A percentile compares a stretch with the other conserved stretches of the same genome.
These are phyloP conservation scores for Beauveria sp. DNA, from an alignment of 2,329 filamentous ascomycete species.

Conservation along the genomic window DNA sequence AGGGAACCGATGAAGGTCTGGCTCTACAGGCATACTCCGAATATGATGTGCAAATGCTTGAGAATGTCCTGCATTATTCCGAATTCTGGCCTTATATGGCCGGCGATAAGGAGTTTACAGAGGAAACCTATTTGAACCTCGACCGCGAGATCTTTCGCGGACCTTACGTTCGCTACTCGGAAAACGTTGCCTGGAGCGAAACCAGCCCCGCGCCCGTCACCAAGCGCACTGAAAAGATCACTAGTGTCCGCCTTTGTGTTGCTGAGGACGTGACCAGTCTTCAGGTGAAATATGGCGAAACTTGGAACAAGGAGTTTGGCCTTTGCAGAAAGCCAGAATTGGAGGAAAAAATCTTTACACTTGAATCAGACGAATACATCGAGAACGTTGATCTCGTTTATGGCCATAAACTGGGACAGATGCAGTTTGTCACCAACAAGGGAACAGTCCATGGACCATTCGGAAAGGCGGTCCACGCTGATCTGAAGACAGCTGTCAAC, in stretches of 20 bases:
- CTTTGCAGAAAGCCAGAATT: not conserved
- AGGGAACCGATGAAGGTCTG: not conserved
- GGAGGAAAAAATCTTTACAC: not conserved
- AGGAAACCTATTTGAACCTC: not conserved
- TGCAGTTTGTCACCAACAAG: not conserved
- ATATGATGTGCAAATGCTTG: not conserved
- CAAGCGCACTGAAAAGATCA: not conserved
- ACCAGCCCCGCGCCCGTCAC: not conserved
- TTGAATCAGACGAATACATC: not conserved
- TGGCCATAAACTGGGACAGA: not conserved
- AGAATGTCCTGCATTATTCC: not conserved
- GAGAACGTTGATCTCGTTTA: not conserved
- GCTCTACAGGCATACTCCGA: not conserved
- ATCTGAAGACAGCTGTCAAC: not conserved
- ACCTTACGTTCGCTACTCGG: not conserved
- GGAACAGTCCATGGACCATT: not conserved
- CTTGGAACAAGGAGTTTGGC: not conserved
- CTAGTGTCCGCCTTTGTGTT: not conserved
- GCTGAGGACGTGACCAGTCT: not conserved
- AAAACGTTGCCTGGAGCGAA: not conserved
- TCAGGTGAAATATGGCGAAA: not conserved
- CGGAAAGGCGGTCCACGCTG: not conserved
- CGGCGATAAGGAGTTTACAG: not conserved
- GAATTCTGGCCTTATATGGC: not conserved
- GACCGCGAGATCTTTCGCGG: constrained; percentile 7